Conservation (phyloP, 2,329 filamentous ascomycete species). For the Diaporthe citri region DNA sequence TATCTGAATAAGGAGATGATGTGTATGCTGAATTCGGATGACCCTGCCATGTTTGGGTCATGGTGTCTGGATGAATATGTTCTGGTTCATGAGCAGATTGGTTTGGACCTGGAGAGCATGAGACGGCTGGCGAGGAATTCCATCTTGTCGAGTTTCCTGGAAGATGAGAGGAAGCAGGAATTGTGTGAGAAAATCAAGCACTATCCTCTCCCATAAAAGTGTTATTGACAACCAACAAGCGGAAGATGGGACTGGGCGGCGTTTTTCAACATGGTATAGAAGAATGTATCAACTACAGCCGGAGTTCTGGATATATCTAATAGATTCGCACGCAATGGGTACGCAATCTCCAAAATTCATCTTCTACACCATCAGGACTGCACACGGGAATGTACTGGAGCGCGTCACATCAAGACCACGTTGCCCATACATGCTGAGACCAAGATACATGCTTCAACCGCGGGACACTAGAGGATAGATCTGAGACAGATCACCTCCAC, state of each 20-base stretch:
- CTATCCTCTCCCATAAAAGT: background rate
- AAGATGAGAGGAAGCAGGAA: background rate
- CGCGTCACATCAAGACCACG: background rate
- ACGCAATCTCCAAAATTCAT: background rate
- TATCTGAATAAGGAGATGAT: slow-evolving; percentile 31
- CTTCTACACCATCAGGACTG: background rate
- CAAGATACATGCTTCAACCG: background rate
- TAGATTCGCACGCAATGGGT: no score
- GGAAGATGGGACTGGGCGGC: background rate
- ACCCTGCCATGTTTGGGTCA: slow-evolving; percentile 41
- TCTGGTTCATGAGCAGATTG: slow-evolving; percentile 35
- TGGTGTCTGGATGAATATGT: slow-evolving; percentile 41
- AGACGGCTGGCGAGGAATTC: slow-evolving; percentile 33
- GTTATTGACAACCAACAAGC: background rate
- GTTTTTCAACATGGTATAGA: background rate
- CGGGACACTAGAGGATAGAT: no score
- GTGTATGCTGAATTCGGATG: slow-evolving; percentile 39
- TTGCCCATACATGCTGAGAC: background rate
- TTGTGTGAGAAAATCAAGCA: background rate
- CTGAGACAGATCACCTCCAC: background rate
- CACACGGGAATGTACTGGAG: no score
- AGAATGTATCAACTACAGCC: background rate
- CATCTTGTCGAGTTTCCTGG: slow-evolving; percentile 30
- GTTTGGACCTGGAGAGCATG: slow-evolving; percentile 32
- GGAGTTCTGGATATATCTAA: background rate